These are phyloP conservation scores for Collariella sp. DNA, from an alignment of 495 filamentous ascomycete genomes.

Conservation along the genomic window DNA sequence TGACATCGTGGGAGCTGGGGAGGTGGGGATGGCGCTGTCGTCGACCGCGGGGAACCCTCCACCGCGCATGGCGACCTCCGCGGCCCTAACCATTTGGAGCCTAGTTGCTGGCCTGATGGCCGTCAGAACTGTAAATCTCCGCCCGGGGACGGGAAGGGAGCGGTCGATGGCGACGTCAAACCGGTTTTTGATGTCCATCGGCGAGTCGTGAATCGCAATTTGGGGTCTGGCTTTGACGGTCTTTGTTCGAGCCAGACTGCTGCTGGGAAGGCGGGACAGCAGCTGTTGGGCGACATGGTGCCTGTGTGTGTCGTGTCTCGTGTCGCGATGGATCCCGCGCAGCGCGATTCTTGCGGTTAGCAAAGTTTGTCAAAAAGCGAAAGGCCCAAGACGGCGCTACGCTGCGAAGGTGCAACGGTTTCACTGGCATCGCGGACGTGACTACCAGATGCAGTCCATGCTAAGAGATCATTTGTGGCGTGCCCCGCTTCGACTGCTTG, in stretches of 20 bases:
- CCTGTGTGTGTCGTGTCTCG: too few species aligned
- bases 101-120: background rate
- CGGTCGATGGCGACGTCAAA: background rate
- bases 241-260: too few species aligned
- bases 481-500: conserved; percentile 13
- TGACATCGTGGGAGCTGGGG: background rate
- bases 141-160: background rate
- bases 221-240: too few species aligned
- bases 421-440: conserved; percentile 7
- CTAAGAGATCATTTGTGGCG: conserved; percentile 10
- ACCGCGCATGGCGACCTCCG: background rate
- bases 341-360: background rate
- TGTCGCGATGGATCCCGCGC: background rate
- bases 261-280: too few species aligned
- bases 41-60: background rate
- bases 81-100: background rate
- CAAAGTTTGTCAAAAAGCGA: background rate
- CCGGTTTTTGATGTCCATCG: background rate
- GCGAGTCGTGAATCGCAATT: too few species aligned
- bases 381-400: background rate
- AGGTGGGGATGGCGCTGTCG: background rate
- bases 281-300: too few species aligned
- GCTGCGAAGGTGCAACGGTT: background rate
- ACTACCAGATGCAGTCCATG: conserved; percentile 21
- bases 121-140: background rate